Base-by-base conservation (phyloP, 75 land plant species). In the Picea glauca region DNA sequence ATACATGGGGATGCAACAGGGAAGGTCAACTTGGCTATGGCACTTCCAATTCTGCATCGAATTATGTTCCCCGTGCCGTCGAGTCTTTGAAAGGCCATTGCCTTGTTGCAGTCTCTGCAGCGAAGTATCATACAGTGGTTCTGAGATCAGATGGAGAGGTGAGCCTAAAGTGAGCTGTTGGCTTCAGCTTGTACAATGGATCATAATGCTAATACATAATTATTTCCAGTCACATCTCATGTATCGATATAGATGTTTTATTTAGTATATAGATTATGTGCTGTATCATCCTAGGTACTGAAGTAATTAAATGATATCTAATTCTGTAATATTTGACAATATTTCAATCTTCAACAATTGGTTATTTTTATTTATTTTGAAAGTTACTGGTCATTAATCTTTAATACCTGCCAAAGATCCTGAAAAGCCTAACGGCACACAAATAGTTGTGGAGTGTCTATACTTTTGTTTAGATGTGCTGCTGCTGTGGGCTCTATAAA, bases 21-120 rank as follows among this genome's bases (percentile, higher is more conserved):
- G 96, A 90, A 76, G 99, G 98, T 15, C 99, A 97, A 77, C 94
- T 97, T 74, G 99, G 99, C 20, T 97, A 97, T 88, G 99, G 99
- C 3, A 97, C 99, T 66, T 97, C 98, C 68, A 97, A 97, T 78
- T 97, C 99, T 78, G 96, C 98, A n/a, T 97, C 98, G 57, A 97
- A 97, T 82, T 93, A 86, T 70, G 85, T 85, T 31, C 99, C 99
- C 12, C 88, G 98, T 75, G 58, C 84, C 77, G 93, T 97, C 61
- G 99, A 97, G 62, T 93, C 83, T 72, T 80, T 97, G 81, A 97
- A 97, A 76, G 98, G 99, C 5, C 95, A 88, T 78, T 64, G 77
- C 11, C 84, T 94, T 50, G 74, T 20, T 3, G 75, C 82, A 79
- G 91, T 95, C 26, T 87, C 98, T 26, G 88, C 98, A 60, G 96